Base-by-base conservation (phyloP, 164 flowering plant species). In the Hamamelis virginiana region DNA sequence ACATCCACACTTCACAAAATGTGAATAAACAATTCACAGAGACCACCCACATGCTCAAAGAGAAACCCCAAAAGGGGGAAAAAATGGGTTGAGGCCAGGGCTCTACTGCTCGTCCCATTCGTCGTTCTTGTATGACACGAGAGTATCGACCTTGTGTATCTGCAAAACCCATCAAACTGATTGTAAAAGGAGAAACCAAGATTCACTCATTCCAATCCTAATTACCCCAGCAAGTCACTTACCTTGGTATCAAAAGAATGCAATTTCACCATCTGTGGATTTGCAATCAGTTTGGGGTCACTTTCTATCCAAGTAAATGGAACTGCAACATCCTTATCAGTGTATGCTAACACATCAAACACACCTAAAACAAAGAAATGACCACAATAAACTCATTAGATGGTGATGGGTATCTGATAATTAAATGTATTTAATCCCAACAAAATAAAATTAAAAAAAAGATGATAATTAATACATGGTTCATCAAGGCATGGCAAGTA, bases 251-350 rank as follows among this genome's bases (percentile, higher is more conserved):
- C 97, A 77, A 91, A 96, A 18, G 98, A 86, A 75, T 93, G 99
- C 79, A 96, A 62, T 73, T 96, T 96, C 76, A 93, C 98, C 96
- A 96, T 96, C 33, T 93, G 98, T 18, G 98, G 97, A 70, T 93
- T 95, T 0, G 80, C 83, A 64, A 96, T 96, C 84, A 96, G 74
- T 66, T 93, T 96, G 1, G 97, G 94, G 65, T 93, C 99, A 74
- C 99, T 95, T 82, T 95, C 98, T 45, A 85, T 82, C 99, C 99
- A 95, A 47, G 97, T 90, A 59, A 95, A 85, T 2, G 99, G 99
- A 9, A 87, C 96, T 5, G 82, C 90, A 21, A 88, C 84, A 76
- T 96, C 98, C 65, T 77, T 86, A 69, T 96, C 97, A 2, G 99
- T 91, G 69, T 96, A 93, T 44, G 97, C 98, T 68, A 93, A 80